phyloP scores from a whole-genome alignment of 2,329 filamentous ascomycete genomes.

The Capronia epimyces region DNA sequence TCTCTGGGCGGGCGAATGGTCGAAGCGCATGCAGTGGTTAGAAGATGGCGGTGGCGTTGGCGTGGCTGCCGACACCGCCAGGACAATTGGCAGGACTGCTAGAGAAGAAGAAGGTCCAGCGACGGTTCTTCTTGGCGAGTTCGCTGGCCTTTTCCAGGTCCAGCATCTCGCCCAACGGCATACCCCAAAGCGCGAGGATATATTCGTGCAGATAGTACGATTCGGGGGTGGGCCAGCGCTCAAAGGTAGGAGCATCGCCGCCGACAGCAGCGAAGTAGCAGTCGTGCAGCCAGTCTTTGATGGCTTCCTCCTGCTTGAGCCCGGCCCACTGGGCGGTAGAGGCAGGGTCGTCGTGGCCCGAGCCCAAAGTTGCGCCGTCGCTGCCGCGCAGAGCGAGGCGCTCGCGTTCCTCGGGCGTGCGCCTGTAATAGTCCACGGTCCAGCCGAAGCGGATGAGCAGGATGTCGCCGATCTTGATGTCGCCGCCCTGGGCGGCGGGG shows the following conservation, averaged over 20 bases:
- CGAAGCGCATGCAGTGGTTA: too few relatives aligned
- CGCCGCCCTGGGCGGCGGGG: conserved; percentile 49
- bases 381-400: conserved; percentile 32
- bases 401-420: conserved; percentile 34
- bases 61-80: conserved; percentile 41
- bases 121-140: conserved; percentile 35
- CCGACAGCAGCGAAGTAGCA: conserved; percentile 62
- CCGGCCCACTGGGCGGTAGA: conserved; percentile 44
- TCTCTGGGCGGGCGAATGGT: too few relatives aligned
- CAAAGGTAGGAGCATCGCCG: conserved; percentile 59
- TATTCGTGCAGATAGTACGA: conserved; percentile 38
- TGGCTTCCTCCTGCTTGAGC: conserved; percentile 49
- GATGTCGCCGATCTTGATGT: conserved; percentile 58
- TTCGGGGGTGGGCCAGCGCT: conserved; percentile 53
- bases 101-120: conserved; percentile 41
- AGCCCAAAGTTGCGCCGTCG: too few relatives aligned
- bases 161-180: conserved; percentile 44
- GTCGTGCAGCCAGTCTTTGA: conserved; percentile 64
- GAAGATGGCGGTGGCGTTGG: conserved; percentile 43
- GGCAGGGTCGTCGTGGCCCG: conserved; percentile 36
- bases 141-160: conserved; percentile 38
- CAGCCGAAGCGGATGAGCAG: conserved; percentile 61
- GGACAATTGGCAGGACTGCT: conserved; percentile 40
- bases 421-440: conserved; percentile 53
- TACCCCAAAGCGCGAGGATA: conserved; percentile 42